Conservation (phyloP, 1,284 basidiomycete genomes). For the Psilocybe mexicana region DNA sequence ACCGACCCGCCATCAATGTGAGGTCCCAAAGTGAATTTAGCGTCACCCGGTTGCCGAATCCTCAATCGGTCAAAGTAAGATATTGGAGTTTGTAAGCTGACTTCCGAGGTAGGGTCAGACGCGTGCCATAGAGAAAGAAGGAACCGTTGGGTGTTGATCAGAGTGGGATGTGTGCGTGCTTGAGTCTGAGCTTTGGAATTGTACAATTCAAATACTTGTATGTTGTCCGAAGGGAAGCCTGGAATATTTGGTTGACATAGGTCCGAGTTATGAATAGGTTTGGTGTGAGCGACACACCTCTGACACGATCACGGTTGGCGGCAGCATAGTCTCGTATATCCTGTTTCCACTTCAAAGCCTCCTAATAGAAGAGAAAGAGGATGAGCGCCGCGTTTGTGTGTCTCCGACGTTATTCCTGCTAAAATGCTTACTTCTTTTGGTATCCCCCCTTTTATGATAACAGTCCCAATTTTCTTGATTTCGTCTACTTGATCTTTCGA, state of each 20-base stretch:
- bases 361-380: slow-evolving; percentile 31
- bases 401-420: too few species aligned
- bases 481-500: slow-evolving; percentile 39
- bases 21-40: slow-evolving; percentile 60
- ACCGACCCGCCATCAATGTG: slow-evolving; percentile 78
- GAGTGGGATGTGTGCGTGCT: slow-evolving; percentile 54
- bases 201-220: slow-evolving; percentile 76
- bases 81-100: slow-evolving; percentile 60
- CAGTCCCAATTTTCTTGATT: slow-evolving; percentile 59
- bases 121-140: slow-evolving; percentile 65
- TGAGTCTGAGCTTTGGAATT: slow-evolving; percentile 60
- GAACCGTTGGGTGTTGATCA: slow-evolving; percentile 51
- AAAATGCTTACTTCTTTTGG: slow-evolving; percentile 41
- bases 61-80: slow-evolving; percentile 78
- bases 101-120: slow-evolving; percentile 36
- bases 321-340: slow-evolving; percentile 57
- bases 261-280: background rate
- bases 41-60: slow-evolving; percentile 73
- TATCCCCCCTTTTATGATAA: slow-evolving; percentile 64
- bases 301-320: slow-evolving; percentile 49
- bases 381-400: too few species aligned
- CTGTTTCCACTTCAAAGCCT: slow-evolving; percentile 64
- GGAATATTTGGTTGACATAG: background rate
- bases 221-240: slow-evolving; percentile 68
- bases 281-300: slow-evolving; percentile 35